Base-by-base conservation (phyloP, 2,329 filamentous ascomycete species). In the Hypoxylon sp. region DNA sequence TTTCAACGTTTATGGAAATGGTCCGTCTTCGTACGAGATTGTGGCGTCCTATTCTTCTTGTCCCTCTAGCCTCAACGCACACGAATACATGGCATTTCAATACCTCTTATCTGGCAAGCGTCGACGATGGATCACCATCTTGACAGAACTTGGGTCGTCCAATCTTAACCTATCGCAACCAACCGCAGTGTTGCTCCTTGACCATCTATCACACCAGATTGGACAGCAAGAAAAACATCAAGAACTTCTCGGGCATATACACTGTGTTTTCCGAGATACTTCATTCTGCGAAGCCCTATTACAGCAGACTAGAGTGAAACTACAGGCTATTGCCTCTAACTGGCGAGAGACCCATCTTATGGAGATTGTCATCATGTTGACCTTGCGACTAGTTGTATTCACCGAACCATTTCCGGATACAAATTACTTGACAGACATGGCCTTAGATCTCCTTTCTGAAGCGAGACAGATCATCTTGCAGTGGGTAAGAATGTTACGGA, bases 331-430 rank as follows among this genome's bases (percentile, higher is more conserved):
- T 10, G 75, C 78, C 0, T 78, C 81, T 0, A 92, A 88, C 48
- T 91, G 88, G 86, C 82, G 88, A 0, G 90, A 92, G 67, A 80
- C 78, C 0, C 77, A 86, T 56, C 82, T 83, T 13, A 91, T 92
- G 88, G 84, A 88, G 3, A 81, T 85, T 0, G 59, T 91, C 1
- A 81, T 91, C 4, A 86, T 82, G 0, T 70, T 92, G 0, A 72
- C 80, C 0, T 73, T 88, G 0, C 83, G 86, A 1, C 71, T 76
- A 0, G 82, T 73, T 56, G 70, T 52, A 22, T 71, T 76, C 33
- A 72, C 63, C 5, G 24, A 17, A 3, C 47, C 51, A 5, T 67
- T 61, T 13, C 42, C 66, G 2, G 51, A 50, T 67, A 3, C 35
- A 51, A 1, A 60, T 62, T 5, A 52, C 29, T 39, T 1, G 61